A percentile compares a stretch with the other conserved stretches of the same genome.
Evolutionary conservation across 257 asterid genomes (phyloP).

Genomic region (Ophiorrhiza pumila): DNA sequence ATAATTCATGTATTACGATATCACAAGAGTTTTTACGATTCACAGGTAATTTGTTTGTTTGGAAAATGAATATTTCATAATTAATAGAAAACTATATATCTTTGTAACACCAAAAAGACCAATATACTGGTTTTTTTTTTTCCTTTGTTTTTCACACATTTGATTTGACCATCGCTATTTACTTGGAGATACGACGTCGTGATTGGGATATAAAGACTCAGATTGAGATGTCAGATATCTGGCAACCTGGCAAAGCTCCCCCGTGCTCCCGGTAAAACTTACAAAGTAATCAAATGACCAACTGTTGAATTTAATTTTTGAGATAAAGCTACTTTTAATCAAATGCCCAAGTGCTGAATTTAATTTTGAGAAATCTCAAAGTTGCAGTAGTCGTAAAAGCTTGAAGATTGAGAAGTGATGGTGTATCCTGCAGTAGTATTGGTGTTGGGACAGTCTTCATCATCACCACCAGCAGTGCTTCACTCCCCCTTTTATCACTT

Average conservation of each 20-base stretch:
- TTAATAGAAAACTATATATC: too few species aligned
- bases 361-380: not conserved
- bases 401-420: conserved; percentile 5
- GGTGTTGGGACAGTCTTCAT: conserved; percentile 20
- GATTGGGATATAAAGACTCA: not conserved
- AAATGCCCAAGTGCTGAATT: not conserved
- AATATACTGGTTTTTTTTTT: too few species aligned
- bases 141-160: too few species aligned
- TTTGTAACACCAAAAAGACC: too few species aligned
- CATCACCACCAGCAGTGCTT: conserved; percentile 13
- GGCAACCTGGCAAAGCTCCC: not conserved
- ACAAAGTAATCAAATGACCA: not conserved
- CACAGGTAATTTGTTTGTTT: too few species aligned
- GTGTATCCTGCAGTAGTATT: conserved; percentile 10
- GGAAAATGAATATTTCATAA: too few species aligned
- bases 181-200: conserved; percentile 2
- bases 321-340: too few species aligned
- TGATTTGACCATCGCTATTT: too few species aligned
- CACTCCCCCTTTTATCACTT: not conserved
- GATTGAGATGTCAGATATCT: not conserved
- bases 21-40: too few species aligned
- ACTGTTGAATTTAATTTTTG: not conserved
- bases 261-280: too few species aligned
- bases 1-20: too few species aligned
- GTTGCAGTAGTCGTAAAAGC: not conserved